Conservation (phyloP, 2,329 filamentous ascomycete genomes). For the Cryphonectria nitschkei region DNA sequence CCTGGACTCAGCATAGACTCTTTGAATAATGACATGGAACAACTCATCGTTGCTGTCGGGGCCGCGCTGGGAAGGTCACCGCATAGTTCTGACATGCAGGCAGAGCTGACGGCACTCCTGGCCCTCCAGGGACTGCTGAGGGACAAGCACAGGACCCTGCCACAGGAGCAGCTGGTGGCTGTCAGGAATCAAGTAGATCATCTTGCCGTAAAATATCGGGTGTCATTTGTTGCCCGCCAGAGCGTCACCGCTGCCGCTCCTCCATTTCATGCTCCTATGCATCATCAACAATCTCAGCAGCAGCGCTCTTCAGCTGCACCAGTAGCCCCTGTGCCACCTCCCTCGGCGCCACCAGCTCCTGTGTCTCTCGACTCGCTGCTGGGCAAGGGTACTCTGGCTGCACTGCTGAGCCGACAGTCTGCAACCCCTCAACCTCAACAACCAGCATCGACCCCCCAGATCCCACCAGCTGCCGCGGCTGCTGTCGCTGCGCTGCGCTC, state of each 20-base stretch:
- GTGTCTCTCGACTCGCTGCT: conserved; percentile 63
- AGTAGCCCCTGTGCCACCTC: conserved; percentile 40
- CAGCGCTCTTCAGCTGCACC: conserved; percentile 35
- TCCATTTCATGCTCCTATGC: conserved; percentile 38
- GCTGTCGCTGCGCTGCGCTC: conserved; percentile 49
- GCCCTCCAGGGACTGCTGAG: conserved; percentile 83
- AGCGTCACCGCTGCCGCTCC: conserved; percentile 38
- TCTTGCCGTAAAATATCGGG: conserved; percentile 68
- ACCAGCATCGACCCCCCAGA: conserved; percentile 33
- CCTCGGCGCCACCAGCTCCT: conserved; percentile 37
- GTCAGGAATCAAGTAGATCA: conserved; percentile 85
- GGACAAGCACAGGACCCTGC: conserved; percentile 67
- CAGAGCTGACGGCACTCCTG: conserved; percentile 80
- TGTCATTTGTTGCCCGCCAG: conserved; percentile 41
- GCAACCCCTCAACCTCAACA: conserved; percentile 55
- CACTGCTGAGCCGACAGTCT: conserved; percentile 59
- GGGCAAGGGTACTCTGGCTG: conserved; percentile 62
- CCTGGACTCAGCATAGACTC: conserved; percentile 67
- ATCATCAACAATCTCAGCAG: conserved; percentile 30
- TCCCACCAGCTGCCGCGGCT: conserved; percentile 40
- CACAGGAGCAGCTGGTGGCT: conserved; percentile 78
- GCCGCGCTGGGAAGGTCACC: conserved; percentile 76
- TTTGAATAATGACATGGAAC: conserved; percentile 82
- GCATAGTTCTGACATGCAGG: conserved; percentile 75
- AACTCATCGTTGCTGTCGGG: conserved; percentile 73